Evolutionary conservation across 2,329 filamentous ascomycete genomes (phyloP).

Genomic region (Colletotrichum sp.): DNA sequence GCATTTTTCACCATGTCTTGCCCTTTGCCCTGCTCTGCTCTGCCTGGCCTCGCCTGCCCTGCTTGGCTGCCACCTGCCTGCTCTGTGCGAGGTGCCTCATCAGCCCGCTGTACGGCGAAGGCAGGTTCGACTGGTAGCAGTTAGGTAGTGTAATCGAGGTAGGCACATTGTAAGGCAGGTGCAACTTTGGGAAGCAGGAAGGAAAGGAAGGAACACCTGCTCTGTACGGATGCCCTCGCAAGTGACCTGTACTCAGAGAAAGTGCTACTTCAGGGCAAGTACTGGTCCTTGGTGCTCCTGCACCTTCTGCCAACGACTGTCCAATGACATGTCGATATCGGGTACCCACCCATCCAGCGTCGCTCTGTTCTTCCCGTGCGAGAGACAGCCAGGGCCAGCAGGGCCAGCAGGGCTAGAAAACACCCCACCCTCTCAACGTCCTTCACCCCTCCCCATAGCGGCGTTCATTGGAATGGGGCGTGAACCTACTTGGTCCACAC

Average conservation of each 20-base stretch:
- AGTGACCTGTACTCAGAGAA: neutral
- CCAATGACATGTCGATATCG: neutral
- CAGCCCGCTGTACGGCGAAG: neutral
- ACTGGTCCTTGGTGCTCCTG: neutral
- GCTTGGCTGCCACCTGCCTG: neutral
- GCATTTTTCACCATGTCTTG: neutral
- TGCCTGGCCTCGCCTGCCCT: neutral
- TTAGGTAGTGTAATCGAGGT: neutral
- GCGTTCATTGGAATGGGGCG: neutral
- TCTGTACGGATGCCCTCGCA: neutral
- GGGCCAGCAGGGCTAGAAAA: constrained; percentile 3
- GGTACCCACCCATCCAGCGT: neutral
- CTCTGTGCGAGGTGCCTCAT: neutral
- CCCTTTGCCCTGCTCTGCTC: neutral
- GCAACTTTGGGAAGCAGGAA: neutral
- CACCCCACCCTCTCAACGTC: neutral
- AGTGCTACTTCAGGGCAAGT: neutral
- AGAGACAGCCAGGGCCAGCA: constrained; percentile 3
- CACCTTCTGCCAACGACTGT: neutral
- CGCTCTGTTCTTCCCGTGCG: constrained; percentile 5
- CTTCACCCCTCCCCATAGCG: neutral
- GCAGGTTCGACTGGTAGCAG: neutral
- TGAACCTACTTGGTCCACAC: neutral
- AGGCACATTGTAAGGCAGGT: neutral
- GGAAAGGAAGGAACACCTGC: neutral